Percentiles rank a stretch among this genome's conserved stretches.
These are phyloP conservation scores for Dacryopinax spathularia DNA, from an alignment of 768 basidiomycete genomes.

Conservation along the genomic window DNA sequence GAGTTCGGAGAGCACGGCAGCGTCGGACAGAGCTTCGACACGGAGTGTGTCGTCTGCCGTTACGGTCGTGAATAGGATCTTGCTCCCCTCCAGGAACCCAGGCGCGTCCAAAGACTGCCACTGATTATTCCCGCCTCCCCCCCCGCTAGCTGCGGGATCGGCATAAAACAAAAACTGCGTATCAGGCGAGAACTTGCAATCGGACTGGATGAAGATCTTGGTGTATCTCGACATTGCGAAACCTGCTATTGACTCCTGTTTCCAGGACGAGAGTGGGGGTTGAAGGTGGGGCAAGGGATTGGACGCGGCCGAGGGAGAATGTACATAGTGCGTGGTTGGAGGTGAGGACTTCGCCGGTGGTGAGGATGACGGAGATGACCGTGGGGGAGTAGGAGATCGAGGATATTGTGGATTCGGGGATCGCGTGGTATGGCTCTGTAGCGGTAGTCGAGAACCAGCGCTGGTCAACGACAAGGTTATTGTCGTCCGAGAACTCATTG, in stretches of 20 bases:
- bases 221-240: slow-evolving; percentile 53
- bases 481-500: slow-evolving; percentile 6
- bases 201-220: slow-evolving; percentile 53
- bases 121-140: slow-evolving; percentile 48
- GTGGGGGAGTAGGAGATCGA: slow-evolving; percentile 33
- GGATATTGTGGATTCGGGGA: slow-evolving; percentile 29
- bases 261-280: slow-evolving; percentile 45
- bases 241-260: slow-evolving; percentile 45
- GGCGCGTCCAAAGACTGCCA: slow-evolving; percentile 52
- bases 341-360: slow-evolving; percentile 30
- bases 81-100: slow-evolving; percentile 46
- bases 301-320: slow-evolving; percentile 56
- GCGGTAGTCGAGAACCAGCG: slow-evolving; percentile 10
- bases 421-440: neutral
- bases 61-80: slow-evolving; percentile 41
- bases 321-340: slow-evolving; percentile 51
- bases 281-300: slow-evolving; percentile 42
- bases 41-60: slow-evolving; percentile 46
- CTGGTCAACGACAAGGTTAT: slow-evolving; percentile 10
- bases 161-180: slow-evolving; percentile 46
- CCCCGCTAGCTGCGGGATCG: slow-evolving; percentile 35
- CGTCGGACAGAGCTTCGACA: slow-evolving; percentile 38
- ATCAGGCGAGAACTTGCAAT: slow-evolving; percentile 41
- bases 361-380: slow-evolving; percentile 36
- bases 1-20: slow-evolving; percentile 38